Conservation (phyloP, 805 yeast species). For the Candida arabinofermentans region DNA sequence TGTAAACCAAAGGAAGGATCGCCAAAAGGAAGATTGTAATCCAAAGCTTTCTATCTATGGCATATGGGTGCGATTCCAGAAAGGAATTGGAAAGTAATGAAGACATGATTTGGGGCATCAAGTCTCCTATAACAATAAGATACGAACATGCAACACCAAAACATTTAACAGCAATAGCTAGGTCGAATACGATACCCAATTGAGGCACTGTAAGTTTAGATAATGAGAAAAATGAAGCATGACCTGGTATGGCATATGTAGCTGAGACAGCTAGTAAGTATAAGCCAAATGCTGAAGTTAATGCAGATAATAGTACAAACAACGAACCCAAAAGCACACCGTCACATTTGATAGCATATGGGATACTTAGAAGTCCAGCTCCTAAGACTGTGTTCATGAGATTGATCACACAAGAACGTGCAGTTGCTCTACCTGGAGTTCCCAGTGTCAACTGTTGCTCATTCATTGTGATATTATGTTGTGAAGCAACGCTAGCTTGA, state of each 20-base stretch:
- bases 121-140: constrained; percentile 65
- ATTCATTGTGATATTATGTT: no score
- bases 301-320: constrained; percentile 38
- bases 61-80: constrained; percentile 15
- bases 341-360: constrained; percentile 55
- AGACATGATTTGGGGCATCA: constrained; percentile 56
- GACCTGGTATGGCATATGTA: constrained; percentile 50
- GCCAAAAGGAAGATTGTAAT: constrained; percentile 52
- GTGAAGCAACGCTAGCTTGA: no score
- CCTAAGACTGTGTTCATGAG: constrained; percentile 55
- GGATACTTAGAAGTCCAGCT: constrained; percentile 71
- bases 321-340: constrained; percentile 42
- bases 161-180: constrained; percentile 68
- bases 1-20: constrained; percentile 64
- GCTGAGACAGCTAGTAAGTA: constrained; percentile 58
- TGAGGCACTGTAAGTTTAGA: constrained; percentile 60
- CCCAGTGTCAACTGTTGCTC: not conserved
- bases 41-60: constrained; percentile 52
- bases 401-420: constrained; percentile 48
- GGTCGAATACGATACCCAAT: constrained; percentile 56
- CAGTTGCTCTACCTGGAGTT: constrained; percentile 24
- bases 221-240: constrained; percentile 62
- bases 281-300: constrained; percentile 54
- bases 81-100: constrained; percentile 20
- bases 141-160: constrained; percentile 69